A percentile compares a stretch with the other conserved stretches of the same genome.
These are phyloP conservation scores for Phytophthora constricta DNA, from an alignment of 352 stramenopile species.

Conservation along the genomic window DNA sequence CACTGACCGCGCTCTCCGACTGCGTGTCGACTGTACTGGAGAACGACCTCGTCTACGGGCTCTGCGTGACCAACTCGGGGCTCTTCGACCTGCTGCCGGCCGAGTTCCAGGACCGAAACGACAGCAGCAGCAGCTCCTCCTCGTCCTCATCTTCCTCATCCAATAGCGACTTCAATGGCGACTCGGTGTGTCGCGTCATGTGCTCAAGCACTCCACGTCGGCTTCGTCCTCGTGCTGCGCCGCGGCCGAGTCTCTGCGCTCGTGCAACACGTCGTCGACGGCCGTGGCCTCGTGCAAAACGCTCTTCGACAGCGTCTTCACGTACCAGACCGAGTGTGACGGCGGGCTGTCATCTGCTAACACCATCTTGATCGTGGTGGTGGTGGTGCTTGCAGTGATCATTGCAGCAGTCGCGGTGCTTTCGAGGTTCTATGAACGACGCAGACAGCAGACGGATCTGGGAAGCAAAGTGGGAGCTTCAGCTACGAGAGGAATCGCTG, in stretches of 20 bases:
- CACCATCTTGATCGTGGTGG: conserved; percentile 32
- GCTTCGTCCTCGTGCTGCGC: conserved; percentile 47
- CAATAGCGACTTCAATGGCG: conserved; percentile 10
- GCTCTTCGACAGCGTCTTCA: conserved; percentile 52
- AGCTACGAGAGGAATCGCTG: neutral
- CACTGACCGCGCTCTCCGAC: conserved; percentile 35
- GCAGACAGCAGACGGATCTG: neutral
- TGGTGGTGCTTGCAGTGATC: neutral
- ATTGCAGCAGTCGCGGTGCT: conserved; percentile 30
- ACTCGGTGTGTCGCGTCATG: conserved; percentile 45
- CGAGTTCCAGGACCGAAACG: conserved; percentile 14
- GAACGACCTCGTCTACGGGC: conserved; percentile 51
- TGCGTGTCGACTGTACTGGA: conserved; percentile 45
- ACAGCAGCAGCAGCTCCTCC: conserved; percentile 8
- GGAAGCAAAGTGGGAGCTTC: neutral
- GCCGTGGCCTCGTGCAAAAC: conserved; percentile 41
- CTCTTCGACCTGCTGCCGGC: conserved; percentile 47
- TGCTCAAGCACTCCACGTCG: conserved; percentile 39
- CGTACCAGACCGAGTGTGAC: conserved; percentile 51
- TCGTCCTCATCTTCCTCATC: conserved; percentile 12
- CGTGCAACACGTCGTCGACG: conserved; percentile 39
- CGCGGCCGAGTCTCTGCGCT: conserved; percentile 21
- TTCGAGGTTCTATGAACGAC: conserved; percentile 14
- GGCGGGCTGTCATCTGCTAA: conserved; percentile 42
- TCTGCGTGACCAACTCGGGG: conserved; percentile 70